Percentiles rank a stretch among this genome's conserved stretches.
Evolutionary conservation across 2,329 filamentous ascomycete species (phyloP).

Genomic region (Cladophialophora carrionii): DNA sequence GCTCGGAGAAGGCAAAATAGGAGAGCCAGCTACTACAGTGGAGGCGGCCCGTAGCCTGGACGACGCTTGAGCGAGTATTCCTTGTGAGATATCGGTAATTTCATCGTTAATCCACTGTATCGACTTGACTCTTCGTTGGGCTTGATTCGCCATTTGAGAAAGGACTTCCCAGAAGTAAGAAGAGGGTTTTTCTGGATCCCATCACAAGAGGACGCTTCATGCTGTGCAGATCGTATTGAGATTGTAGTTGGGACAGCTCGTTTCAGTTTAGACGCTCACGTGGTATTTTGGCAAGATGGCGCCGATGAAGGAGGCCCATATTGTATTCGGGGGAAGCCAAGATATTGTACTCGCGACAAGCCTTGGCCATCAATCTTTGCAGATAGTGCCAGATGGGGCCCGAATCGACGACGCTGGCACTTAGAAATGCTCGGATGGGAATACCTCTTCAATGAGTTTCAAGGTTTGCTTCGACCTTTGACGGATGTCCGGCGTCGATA

Average conservation of each 20-base stretch:
- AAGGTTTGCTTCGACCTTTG: constrained; percentile 19
- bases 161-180: not conserved
- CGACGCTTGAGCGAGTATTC: not conserved
- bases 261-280: not conserved
- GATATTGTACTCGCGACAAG: not conserved
- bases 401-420: not conserved
- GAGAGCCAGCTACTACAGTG: constrained; percentile 1
- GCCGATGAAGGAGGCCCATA: not conserved
- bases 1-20: constrained; percentile 12
- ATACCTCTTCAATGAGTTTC: constrained; percentile 23
- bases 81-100: not conserved
- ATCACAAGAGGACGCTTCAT: not conserved
- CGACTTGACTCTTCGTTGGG: not conserved
- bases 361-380: not conserved
- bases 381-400: not conserved
- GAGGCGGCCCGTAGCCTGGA: not conserved
- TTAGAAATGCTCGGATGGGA: constrained; percentile 14
- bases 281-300: not conserved
- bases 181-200: not conserved
- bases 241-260: not conserved
- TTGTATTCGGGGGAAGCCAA: not conserved
- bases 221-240: not conserved
- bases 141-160: not conserved
- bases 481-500: constrained; percentile 38
- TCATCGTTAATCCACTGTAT: not conserved